Evolutionary conservation across 1,139 yeast species (phyloP), one percentile per base, ranked within the genome.

Genomic region (Meyerozyma smithsonii): DNA sequence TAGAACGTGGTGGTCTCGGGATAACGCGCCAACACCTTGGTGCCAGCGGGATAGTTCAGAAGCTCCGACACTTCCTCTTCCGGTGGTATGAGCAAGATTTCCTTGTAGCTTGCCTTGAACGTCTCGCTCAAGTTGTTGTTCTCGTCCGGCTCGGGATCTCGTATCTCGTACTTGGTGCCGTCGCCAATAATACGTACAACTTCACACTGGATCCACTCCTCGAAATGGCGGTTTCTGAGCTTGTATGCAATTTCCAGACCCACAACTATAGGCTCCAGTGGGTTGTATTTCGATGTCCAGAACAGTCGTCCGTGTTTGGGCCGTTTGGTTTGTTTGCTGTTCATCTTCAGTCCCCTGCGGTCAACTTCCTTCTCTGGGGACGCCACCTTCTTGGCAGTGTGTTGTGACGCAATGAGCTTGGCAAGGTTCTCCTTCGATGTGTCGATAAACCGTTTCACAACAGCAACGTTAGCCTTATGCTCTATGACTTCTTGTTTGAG

Each of bases 1-100:
- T 92, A 94, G 53, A 92, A 94, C 0, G 97, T 90, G 0, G 98
- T 94, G 0, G 99, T 94, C 51, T 94, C 99, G 0, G 99, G 99
- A 53, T 94, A 94, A 53, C 96, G 70, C 0, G 97, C 98, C 45
- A 94, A 68, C 3, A 92, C 98, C 51, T 81, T 82, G 0, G 89
- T 72, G 0, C 95, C 94, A 32, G 80, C 69, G 0, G 94, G 83
- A 49, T 84, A 87, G 39, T 72, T 72, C 16, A 78, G 69, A 44
- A 83, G 66, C 5, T 63, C 63, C 23, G 66, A 64, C 1, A 63
- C 61, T 14, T 66, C 69, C 4, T 50, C 56, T 2, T 58, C 63
- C 0, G 80, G 66, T 0, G 96, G 94, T 19, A 94, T 83, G 34
- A 83, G 69, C 25, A 92, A 74, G 5, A 94, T 62, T 51, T 92